Evolutionary conservation across 164 flowering plant species (phyloP), one percentile per base, ranked within the genome.

Genomic region (Vitis rotundifolia): DNA sequence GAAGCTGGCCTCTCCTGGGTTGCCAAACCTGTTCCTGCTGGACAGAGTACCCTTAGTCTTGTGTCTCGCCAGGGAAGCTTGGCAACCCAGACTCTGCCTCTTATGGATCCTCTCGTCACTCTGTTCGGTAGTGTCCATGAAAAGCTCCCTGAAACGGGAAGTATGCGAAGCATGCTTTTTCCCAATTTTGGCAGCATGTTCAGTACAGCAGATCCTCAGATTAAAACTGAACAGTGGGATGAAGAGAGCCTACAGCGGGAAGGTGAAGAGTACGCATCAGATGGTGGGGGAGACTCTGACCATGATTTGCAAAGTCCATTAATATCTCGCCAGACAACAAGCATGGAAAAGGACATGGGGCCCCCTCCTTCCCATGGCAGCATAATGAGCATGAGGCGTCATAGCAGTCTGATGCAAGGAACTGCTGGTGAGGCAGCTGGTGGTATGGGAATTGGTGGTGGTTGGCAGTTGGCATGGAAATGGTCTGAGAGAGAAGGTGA

Each of bases 81-180:
- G 83, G 85, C 62, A 12, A 86, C 77, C 73, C 91, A 78, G 66
- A 83, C 76, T 61, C 49, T 83, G 61, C 81, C 94, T 15, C 83
- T 94, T 15, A 86, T 88, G 89, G 97, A 94, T 68, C 97, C 98
- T 61, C 78, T 94, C 61, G 98, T 94, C 48, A 87, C 93, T 49
- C 85, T 94, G 56, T 92, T 94, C 73, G 97, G 93, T n/a, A 91
- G 93, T 65, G 84, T 94, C 64, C 97, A 94, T 70, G 98, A 94
- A 68, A 94, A 89, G 76, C 77, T 91, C 15, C 97, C 96, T 11
- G 91, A 88, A 47, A 78, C 80, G 4, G 92, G 88, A 72, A 85
- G 88, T 69, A 83, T 68, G 81, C 66, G 87, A 28, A 88, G 88
- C 71, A 77, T 77, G 73, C 81, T 88, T 61, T 85, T 89, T 26